Evolutionary conservation across 2,329 filamentous ascomycete genomes (phyloP).

Genomic region (Calonectria hawksworthii): DNA sequence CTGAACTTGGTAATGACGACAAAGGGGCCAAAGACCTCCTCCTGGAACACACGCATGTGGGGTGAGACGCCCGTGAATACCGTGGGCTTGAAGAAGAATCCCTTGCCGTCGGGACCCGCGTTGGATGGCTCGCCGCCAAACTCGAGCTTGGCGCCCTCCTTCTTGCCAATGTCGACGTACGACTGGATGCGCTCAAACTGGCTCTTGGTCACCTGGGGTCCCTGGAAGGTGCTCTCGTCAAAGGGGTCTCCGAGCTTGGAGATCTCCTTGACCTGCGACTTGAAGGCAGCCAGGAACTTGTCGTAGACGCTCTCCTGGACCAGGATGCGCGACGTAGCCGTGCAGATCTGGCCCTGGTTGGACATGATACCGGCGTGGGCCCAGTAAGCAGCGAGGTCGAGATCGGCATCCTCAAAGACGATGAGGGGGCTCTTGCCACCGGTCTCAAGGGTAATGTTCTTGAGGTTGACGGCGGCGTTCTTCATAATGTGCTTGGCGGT

Average conservation of each 20-base stretch:
- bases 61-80: slow-evolving; percentile 59
- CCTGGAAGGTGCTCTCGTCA: slow-evolving; percentile 77
- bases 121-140: slow-evolving; percentile 66
- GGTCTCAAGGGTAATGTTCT: slow-evolving; percentile 76
- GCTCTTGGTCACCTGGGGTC: slow-evolving; percentile 78
- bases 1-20: slow-evolving; percentile 58
- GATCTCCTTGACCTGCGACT: slow-evolving; percentile 68
- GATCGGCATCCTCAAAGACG: slow-evolving; percentile 75
- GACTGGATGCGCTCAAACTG: slow-evolving; percentile 79
- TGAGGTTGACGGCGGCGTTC: slow-evolving; percentile 74
- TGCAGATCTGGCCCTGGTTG: slow-evolving; percentile 77
- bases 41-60: slow-evolving; percentile 60
- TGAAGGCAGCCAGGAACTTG: slow-evolving; percentile 74
- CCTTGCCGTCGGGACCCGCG: slow-evolving; percentile 54
- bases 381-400: slow-evolving; percentile 77
- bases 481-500: slow-evolving; percentile 84
- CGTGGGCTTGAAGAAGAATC: slow-evolving; percentile 62
- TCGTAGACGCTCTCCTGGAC: slow-evolving; percentile 74
- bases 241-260: slow-evolving; percentile 81
- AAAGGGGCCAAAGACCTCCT: slow-evolving; percentile 63
- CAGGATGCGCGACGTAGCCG: slow-evolving; percentile 76
- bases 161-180: slow-evolving; percentile 78
- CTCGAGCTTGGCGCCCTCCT: slow-evolving; percentile 77
- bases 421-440: slow-evolving; percentile 76
- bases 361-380: slow-evolving; percentile 65